Base-by-base conservation (phyloP, 2,329 filamentous ascomycete genomes). In the Didymella lethalis region DNA sequence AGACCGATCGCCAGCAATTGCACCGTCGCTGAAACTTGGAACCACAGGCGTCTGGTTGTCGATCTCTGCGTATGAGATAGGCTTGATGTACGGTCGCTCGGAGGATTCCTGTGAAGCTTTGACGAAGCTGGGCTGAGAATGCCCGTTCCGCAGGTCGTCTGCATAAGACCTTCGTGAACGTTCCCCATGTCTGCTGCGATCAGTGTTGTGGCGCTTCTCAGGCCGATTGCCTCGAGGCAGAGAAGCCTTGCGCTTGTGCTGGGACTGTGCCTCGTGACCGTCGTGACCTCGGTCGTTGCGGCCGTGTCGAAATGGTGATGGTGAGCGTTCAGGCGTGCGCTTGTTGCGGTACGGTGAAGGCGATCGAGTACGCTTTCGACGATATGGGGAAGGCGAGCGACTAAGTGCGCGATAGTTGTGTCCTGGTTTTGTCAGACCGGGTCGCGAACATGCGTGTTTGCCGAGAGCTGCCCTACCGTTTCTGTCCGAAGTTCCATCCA, bases 121-220 rank as follows among this genome's bases (percentile, higher is more conserved):
- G 20, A 59, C 50, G 10, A 59, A 59, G 28, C 29, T 57, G 41
- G 59, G 50, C 31, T 49, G 52, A 32, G 50, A 40, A 31, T 52
- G 60, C 29, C 18, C 61, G 44, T 48, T 50, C 50, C 54, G 40
- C 18, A 51, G 14, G n/a, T 54, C 46, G 18, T 59, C 87, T 79
- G 89, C 87, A 67, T 85, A 85, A 32, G 84, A 80, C 67, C 85
- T 87, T 73, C 86, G 86, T 71, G 88, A 82, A 40, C 84, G 77
- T 67, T 90, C 88, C 83, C 77, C 61, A 81, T 81, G 72, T 76
- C 71, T 71, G 54, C 57, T 61, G 51, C 64, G 67, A 68, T 73
- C 69, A 64, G 65, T 65, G 57, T 69, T 63, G 49, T 83, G 77
- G 65, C 90, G 85, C 78, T 93, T 93, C 69, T 85, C 85, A 38